Evolutionary conservation across 2,329 filamentous ascomycete genomes (phyloP).

Genomic region (Xylariaceae sp.): DNA sequence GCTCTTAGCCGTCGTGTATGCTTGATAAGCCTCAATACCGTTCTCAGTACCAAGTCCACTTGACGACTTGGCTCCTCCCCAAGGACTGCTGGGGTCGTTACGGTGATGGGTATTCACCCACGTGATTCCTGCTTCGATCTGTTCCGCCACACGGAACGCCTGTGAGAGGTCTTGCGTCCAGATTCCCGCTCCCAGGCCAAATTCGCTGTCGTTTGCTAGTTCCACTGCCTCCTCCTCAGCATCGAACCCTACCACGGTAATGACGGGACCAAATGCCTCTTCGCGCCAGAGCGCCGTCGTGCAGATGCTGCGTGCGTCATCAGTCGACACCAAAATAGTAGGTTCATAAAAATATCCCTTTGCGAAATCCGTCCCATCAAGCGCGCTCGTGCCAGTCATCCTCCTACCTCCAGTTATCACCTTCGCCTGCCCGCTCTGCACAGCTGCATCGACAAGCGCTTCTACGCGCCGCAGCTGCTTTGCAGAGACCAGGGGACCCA

Average conservation of each 20-base stretch:
- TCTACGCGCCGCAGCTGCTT: conserved; percentile 71
- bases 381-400: conserved; percentile 52
- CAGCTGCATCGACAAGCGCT: conserved; percentile 67
- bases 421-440: conserved; percentile 53
- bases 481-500: conserved; percentile 68
- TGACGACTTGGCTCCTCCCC: conserved; percentile 67
- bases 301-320: conserved; percentile 61
- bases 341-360: conserved; percentile 79
- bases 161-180: conserved; percentile 79
- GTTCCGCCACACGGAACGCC: conserved; percentile 74
- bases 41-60: conserved; percentile 77
- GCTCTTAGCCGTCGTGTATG: conserved; percentile 67
- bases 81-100: conserved; percentile 74
- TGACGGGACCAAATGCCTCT: conserved; percentile 84
- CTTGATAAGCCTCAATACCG: conserved; percentile 66
- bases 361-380: conserved; percentile 59
- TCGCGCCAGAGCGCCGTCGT: conserved; percentile 77
- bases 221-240: conserved; percentile 73
- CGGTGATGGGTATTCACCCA: conserved; percentile 70
- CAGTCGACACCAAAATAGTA: conserved; percentile 67
- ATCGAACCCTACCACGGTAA: conserved; percentile 76
- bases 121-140: conserved; percentile 68
- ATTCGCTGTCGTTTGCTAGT: conserved; percentile 75
- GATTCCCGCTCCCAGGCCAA: conserved; percentile 77
- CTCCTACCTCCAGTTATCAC: conserved; percentile 53